These are phyloP conservation scores for Alternaria consortialis DNA, from an alignment of 2,329 filamentous ascomycete species.

Conservation along the genomic window DNA sequence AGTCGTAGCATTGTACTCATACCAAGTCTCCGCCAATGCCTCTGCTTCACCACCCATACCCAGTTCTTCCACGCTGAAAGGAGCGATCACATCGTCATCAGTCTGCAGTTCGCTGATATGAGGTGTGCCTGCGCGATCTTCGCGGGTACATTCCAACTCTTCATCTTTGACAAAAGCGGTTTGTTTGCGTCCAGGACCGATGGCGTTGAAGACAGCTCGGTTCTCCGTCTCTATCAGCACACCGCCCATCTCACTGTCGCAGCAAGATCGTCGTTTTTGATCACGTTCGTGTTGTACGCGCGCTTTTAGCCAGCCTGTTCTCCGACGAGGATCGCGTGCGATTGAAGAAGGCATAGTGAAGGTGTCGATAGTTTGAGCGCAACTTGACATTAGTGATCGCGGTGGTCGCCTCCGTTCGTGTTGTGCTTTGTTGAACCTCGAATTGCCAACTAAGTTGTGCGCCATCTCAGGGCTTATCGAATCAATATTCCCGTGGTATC, in stretches of 20 bases:
- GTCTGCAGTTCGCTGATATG: slow-evolving; percentile 34
- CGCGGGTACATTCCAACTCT: slow-evolving; percentile 25
- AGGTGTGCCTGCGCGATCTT: slow-evolving; percentile 32
- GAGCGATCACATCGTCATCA: slow-evolving; percentile 23
- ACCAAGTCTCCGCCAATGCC: background rate
- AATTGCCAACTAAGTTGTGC: background rate
- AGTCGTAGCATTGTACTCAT: background rate
- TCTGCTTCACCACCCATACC: slow-evolving; percentile 5
- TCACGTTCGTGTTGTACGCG: slow-evolving; percentile 23
- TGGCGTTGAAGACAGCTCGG: background rate
- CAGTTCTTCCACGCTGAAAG: slow-evolving; percentile 18
- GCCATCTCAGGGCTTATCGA: background rate
- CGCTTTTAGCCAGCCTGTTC: slow-evolving; percentile 24
- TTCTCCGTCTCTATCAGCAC: background rate
- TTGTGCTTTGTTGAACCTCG: background rate
- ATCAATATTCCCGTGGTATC: background rate
- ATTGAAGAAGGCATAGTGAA: slow-evolving; percentile 2
- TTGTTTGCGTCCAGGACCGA: slow-evolving; percentile 30
- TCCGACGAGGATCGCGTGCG: slow-evolving; percentile 12
- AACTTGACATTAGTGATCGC: background rate
- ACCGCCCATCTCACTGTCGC: background rate
- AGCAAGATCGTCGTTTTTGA: background rate
- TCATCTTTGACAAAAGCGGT: slow-evolving; percentile 34
- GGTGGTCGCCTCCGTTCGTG: background rate
- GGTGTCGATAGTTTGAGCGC: background rate